Evolutionary conservation across 306 rosid species (phyloP).

Genomic region (Lathyrus sativus): DNA sequence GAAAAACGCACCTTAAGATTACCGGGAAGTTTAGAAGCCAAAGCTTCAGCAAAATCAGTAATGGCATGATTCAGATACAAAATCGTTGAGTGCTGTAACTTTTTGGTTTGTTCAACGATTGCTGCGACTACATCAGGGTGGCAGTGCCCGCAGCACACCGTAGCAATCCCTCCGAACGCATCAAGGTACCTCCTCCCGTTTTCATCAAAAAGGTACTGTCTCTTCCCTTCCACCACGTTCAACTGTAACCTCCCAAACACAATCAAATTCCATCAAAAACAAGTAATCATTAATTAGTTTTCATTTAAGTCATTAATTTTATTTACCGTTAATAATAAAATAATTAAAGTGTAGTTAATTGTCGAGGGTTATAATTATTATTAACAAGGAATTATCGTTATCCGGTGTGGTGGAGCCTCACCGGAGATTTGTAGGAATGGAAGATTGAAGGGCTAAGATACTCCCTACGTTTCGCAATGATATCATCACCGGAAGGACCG

Average conservation of each 20-base stretch:
- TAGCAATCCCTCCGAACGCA: slow-evolving; percentile 93
- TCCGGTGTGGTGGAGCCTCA: slow-evolving; percentile 42
- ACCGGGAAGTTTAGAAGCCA: slow-evolving; percentile 82
- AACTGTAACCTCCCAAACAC: slow-evolving; percentile 47
- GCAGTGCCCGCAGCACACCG: slow-evolving; percentile 95
- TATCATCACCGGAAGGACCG: slow-evolving; percentile 69
- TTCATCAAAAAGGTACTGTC: slow-evolving; percentile 85
- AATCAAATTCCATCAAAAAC: background rate
- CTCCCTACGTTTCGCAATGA: slow-evolving; percentile 72
- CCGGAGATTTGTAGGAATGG: slow-evolving; percentile 69
- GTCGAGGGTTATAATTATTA: background rate
- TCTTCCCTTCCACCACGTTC: slow-evolving; percentile 82
- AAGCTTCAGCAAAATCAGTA: slow-evolving; percentile 85
- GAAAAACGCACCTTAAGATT: slow-evolving; percentile 66
- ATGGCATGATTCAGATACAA: slow-evolving; percentile 76
- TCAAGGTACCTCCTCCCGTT: slow-evolving; percentile 84
- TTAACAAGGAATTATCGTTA: slow-evolving; percentile 17
- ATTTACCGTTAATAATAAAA: background rate
- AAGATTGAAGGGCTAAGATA: slow-evolving; percentile 81
- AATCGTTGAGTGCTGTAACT: slow-evolving; percentile 83
- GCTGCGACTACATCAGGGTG: slow-evolving; percentile 94
- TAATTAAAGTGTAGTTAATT: background rate
- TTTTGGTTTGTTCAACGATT: slow-evolving; percentile 64
- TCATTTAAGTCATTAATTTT: background rate
- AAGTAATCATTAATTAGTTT: background rate